These are phyloP conservation scores for Capsaspora owczarzaki DNA, from an alignment of 78 protist genomes.

Conservation along the genomic window DNA sequence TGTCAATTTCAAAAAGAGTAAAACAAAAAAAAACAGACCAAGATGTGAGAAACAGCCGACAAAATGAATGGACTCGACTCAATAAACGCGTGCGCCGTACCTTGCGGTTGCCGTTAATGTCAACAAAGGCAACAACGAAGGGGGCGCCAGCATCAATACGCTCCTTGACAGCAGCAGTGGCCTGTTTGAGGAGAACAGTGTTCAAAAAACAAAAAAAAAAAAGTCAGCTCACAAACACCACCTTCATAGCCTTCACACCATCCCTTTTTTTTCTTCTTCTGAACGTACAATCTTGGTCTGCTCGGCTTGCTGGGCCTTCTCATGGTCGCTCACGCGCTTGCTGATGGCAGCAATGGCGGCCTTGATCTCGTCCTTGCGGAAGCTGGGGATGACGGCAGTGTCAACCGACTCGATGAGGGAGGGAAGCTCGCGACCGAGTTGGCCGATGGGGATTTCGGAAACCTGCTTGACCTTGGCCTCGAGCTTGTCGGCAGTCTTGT, in stretches of 20 bases:
- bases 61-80: background rate
- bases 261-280: background rate
- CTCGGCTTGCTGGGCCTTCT: background rate
- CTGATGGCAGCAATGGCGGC: background rate
- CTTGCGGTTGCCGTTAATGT: constrained; percentile 3
- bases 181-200: background rate
- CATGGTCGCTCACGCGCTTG: background rate
- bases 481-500: background rate
- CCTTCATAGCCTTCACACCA: background rate
- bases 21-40: no score
- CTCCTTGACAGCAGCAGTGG: background rate
- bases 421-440: background rate
- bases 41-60: background rate
- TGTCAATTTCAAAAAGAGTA: no score
- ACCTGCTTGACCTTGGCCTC: background rate
- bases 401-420: background rate
- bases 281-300: background rate
- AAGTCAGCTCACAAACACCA: no score
- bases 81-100: background rate
- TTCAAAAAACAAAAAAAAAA: background rate
- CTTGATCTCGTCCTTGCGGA: constrained; percentile 19
- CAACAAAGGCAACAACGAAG: background rate
- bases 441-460: background rate
- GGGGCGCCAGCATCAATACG: background rate
- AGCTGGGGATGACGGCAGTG: constrained; percentile 9